These are phyloP conservation scores for Paramarasmius palmivorus DNA, from an alignment of 1,284 basidiomycete species.

Conservation along the genomic window DNA sequence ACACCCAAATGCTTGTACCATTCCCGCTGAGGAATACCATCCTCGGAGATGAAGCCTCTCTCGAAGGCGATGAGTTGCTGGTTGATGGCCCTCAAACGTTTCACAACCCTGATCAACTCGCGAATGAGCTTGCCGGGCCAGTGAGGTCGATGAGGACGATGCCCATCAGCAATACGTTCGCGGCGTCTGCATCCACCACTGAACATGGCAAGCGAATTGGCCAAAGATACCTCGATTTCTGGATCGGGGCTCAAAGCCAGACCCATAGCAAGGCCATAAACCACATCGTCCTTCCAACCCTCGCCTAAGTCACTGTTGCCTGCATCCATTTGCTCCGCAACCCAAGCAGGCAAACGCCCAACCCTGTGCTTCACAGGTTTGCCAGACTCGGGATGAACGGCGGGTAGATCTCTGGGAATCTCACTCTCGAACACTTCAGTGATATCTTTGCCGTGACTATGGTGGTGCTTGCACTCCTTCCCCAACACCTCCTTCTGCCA, in stretches of 20 bases:
- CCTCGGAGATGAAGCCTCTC: slow-evolving; percentile 79
- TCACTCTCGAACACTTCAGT: no score
- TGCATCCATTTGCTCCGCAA: no score
- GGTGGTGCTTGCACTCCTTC: slow-evolving; percentile 22
- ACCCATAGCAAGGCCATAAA: no score
- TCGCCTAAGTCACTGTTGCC: no score
- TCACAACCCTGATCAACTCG: slow-evolving; percentile 60
- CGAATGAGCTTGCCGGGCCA: slow-evolving; percentile 21
- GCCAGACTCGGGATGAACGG: no score
- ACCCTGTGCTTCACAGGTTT: no score
- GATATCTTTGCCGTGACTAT: not conserved
- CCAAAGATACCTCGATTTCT: no score
- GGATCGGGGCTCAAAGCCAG: no score
- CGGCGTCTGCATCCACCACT: not conserved
- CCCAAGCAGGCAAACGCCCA: no score
- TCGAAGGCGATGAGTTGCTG: slow-evolving; percentile 78
- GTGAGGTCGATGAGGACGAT: not conserved
- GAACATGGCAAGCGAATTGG: no score
- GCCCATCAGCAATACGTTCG: not conserved
- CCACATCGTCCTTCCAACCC: no score
- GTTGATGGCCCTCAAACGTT: slow-evolving; percentile 69
- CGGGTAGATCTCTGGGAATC: no score
- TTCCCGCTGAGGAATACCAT: slow-evolving; percentile 78
- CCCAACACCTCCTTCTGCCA: slow-evolving; percentile 27
- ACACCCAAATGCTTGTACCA: slow-evolving; percentile 67